Percentiles rank a stretch among this genome's conserved stretches.
These are phyloP conservation scores for Gossypium davidsonii DNA, from an alignment of 441 rosid genomes.

Conservation along the genomic window DNA sequence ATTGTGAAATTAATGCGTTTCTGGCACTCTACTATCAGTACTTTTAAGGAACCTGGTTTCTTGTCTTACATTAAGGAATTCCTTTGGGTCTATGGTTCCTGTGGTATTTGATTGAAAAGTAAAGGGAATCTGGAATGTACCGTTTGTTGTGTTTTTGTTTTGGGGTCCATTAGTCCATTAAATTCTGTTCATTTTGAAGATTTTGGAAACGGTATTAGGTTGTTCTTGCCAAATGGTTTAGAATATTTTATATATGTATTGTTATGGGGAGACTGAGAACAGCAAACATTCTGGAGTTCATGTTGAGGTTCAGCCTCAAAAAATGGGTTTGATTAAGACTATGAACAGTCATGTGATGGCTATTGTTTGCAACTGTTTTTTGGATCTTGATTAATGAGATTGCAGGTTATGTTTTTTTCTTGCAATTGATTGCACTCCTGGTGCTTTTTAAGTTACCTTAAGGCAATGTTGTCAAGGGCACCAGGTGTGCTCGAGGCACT, in stretches of 20 bases:
- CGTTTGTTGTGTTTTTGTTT: neutral
- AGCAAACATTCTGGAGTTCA: neutral
- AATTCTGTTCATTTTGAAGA: neutral
- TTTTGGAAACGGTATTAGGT: neutral
- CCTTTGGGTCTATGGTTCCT: neutral
- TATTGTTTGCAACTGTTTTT: neutral
- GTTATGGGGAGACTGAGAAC: neutral
- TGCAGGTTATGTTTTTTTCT: neutral
- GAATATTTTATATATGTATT: neutral
- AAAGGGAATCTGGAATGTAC: neutral
- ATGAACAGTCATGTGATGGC: neutral
- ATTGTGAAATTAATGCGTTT: neutral
- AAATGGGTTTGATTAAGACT: constrained; percentile 2
- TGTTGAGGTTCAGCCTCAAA: neutral
- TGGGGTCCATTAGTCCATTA: neutral
- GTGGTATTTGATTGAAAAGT: neutral
- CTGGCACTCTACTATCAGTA: neutral
- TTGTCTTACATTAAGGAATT: neutral
- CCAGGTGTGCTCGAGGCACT: too few species aligned
- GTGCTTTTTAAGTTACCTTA: too few species aligned
- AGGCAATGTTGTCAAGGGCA: too few species aligned
- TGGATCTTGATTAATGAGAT: neutral
- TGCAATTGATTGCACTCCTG: too few species aligned
- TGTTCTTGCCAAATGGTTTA: neutral
- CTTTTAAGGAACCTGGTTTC: neutral